Conservation (phyloP, 225 moss, liverwort and hornwort species). For the Sphagnum contortum region DNA sequence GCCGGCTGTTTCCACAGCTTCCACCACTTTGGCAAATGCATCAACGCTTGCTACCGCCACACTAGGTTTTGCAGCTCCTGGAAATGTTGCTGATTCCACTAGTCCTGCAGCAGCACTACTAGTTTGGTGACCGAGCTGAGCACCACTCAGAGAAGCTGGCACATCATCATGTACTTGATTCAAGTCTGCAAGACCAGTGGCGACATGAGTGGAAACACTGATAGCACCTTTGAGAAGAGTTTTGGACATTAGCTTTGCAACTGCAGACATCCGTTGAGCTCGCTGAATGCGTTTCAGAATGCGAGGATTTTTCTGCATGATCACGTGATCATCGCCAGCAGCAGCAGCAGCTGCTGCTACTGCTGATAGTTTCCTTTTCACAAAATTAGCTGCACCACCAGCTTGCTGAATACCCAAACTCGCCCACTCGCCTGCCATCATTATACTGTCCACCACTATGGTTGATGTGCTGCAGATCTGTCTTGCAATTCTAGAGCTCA, state of each 20-base stretch:
- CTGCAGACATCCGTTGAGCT: slow-evolving; percentile 83
- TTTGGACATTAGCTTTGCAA: slow-evolving; percentile 64
- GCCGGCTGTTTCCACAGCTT: slow-evolving; percentile 72
- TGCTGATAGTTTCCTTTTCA: slow-evolving; percentile 4
- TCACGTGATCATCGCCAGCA: slow-evolving; percentile 4
- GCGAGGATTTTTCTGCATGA: slow-evolving; percentile 32
- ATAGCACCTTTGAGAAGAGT: slow-evolving; percentile 64
- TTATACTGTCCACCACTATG: slow-evolving; percentile 29
- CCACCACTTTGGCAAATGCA: slow-evolving; percentile 73
- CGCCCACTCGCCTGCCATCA: slow-evolving; percentile 37
- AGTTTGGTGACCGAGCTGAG: not conserved
- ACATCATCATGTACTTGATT: slow-evolving; percentile 2
- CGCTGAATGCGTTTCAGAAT: slow-evolving; percentile 74
- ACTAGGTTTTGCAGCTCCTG: not conserved
- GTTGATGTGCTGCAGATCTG: slow-evolving; percentile 44
- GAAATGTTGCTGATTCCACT: too few relatives aligned
- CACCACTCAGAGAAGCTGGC: slow-evolving; percentile 1
- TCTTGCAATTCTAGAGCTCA: slow-evolving; percentile 36
- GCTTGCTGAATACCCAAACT: slow-evolving; percentile 30
- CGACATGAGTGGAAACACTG: slow-evolving; percentile 55
- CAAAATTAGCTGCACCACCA: slow-evolving; percentile 6
- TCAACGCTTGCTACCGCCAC: slow-evolving; percentile 63
- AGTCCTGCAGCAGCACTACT: not conserved
- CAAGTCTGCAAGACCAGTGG: slow-evolving; percentile 32
- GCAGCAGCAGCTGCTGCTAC: too few relatives aligned